Percentiles rank a stretch among this genome's conserved stretches.
Conservation (phyloP, 2,329 filamentous ascomycete genomes). For the Pseudohalonectria lignicola region DNA sequence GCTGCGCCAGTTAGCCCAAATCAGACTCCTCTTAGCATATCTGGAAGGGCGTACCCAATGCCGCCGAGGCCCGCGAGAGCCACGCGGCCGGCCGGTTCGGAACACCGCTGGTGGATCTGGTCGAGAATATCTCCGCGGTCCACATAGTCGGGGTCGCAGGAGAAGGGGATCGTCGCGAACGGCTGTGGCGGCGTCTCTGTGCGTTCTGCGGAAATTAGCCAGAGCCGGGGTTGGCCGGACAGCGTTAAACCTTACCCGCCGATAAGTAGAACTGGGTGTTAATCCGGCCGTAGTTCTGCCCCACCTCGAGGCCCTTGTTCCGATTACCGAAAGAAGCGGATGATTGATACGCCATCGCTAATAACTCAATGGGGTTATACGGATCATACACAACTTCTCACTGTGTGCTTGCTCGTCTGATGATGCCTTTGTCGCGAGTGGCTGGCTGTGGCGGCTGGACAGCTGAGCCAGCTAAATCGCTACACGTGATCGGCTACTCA, state of each 20-base stretch:
- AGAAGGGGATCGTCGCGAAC: conserved; percentile 16
- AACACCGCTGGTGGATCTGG: conserved; percentile 11
- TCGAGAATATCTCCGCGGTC: conserved; percentile 14
- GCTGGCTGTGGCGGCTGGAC: not conserved
- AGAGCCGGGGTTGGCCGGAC: not conserved
- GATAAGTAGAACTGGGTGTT: not conserved
- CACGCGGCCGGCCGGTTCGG: conserved; percentile 9
- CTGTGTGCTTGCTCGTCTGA: not conserved
- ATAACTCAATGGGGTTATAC: too few relatives aligned
- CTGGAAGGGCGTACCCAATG: conserved; percentile 9
- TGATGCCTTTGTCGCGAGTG: not conserved
- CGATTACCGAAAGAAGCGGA: not conserved
- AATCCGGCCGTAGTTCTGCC: not conserved
- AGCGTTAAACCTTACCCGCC: not conserved
- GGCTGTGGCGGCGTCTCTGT: conserved; percentile 11
- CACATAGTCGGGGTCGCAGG: conserved; percentile 18
- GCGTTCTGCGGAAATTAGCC: conserved; percentile 6
- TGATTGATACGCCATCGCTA: too few relatives aligned
- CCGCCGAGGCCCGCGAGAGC: conserved; percentile 23
- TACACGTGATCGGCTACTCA: not conserved
- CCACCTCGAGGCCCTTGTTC: not conserved
- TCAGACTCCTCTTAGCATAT: not conserved
- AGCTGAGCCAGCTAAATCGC: not conserved
- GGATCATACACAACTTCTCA: not conserved
- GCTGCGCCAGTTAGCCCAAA: conserved; percentile 1